Evolutionary conservation across 441 rosid species (phyloP), one percentile per base, ranked within the genome.

Genomic region (Adansonia rubrostipa): DNA sequence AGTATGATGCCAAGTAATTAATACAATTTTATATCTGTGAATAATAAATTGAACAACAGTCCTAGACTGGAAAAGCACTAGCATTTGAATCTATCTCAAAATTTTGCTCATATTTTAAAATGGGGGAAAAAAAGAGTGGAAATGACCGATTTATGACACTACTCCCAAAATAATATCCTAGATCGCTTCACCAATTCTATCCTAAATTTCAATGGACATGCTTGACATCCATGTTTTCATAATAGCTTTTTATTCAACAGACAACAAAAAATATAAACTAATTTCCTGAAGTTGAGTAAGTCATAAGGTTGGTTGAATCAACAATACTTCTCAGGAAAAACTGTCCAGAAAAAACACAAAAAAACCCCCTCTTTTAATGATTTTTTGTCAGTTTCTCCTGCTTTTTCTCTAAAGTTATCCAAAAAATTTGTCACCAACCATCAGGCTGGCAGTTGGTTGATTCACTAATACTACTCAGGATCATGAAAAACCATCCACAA

Each of bases 181-280:
- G 51, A 66, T 66, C 51, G 17, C 51, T 66, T 66, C 28, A 24
- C 28, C 50, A 17, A 66, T 42, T 42, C 51, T 40, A 42, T 66
- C 69, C 47, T 36, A 36, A 36, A 64, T 64, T 64, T 66, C 50
- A 66, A 42, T n/a, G 28, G 28, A 66, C 51, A 48, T 20, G 3
- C 19, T 69, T 48, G 57, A 13, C 19, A 69, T 22, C 19, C 73
- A 69, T 22, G 73, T 6, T 48, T 48, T 47, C 73, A 69, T 22
- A 11, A 70, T 70, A 50, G 42, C 74, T 24, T 51, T 45, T 47
- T 68, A 10, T 45, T 68, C 71, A 9, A 19, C 13, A 48, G 54
- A 44, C 50, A 10, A 68, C 56, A 24, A 68, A 47, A 10, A 47
- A 68, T 20, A 68, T 19, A 47, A 22, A 33, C 57, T 47, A 24